Evolutionary conservation across 2,329 filamentous ascomycete genomes (phyloP), one percentile per base, ranked within the genome.

Genomic region (Clonostachys solani): DNA sequence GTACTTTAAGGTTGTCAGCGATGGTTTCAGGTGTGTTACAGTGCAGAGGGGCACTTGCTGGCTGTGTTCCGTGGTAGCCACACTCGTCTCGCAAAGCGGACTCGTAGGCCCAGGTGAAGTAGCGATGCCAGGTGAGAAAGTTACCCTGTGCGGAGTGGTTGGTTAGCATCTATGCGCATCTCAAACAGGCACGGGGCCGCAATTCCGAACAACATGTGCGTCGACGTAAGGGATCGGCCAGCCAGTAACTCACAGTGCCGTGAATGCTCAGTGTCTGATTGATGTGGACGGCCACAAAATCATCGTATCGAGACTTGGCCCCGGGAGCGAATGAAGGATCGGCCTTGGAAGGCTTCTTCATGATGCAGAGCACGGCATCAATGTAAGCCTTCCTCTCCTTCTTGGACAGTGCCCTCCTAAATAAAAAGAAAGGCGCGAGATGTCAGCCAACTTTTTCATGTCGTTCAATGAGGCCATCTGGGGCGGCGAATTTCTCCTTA

Each of bases 251-350:
- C 59, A 56, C 36, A 3, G 36, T n/a, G 36, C 58, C 63, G 52
- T 78, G 75, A n/a, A 78, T 74, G 1, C 43, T 45, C 10, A 63
- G 50, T 1, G 75, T 75, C 50, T 72, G 65, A 45, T 74, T 70
- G 48, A 80, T 68, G 49, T 80, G 76, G 0, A 66, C 63, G 6
- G 67, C 73, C 6, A 75, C 63, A 40, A 71, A 79, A 48, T 80
- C 76, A 53, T 80, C 76, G 48, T 68, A 77, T 47, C 73, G 50
- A 4, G 63, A 68, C 48, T 61, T 64, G 4, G 68, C 72, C 2
- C 75, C 75, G 0, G 72, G 60, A 17, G 50, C 52, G n/a, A 46
- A 44, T 10, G 45, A 47, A 15, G 44, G 48, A 45, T 55, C 54
- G 12, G 55, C 47, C 47, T 56, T 57, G 17, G 58, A 57, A 12